Percentiles rank a stretch among this genome's conserved stretches.
Conservation (phyloP, 2,329 filamentous ascomycete species). For the Pseudocercospora macadamiae region DNA sequence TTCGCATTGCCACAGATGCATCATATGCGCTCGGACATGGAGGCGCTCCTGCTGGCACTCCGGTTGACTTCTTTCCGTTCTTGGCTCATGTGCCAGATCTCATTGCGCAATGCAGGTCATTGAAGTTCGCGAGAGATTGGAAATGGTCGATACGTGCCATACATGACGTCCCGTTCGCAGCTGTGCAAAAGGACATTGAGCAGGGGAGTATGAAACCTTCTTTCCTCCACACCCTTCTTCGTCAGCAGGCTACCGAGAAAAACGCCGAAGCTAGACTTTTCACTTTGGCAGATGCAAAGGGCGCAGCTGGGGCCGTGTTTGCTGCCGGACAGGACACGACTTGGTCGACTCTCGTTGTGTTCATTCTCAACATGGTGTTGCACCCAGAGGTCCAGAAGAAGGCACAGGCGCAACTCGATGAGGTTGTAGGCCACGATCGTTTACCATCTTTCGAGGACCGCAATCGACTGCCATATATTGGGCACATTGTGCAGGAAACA, state of each 20-base stretch:
- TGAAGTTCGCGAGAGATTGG: conserved; percentile 40
- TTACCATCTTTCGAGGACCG: conserved; percentile 36
- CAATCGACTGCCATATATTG: conserved; percentile 35
- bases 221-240: conserved; percentile 45
- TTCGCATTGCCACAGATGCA: conserved; percentile 46
- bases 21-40: conserved; percentile 48
- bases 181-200: conserved; percentile 35
- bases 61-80: conserved; percentile 55
- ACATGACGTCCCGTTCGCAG: conserved; percentile 46
- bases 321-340: conserved; percentile 30
- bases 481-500: conserved; percentile 38
- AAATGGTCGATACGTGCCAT: conserved; percentile 37
- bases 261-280: conserved; percentile 40
- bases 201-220: conserved; percentile 41
- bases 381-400: conserved; percentile 33
- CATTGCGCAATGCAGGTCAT: conserved; percentile 31
- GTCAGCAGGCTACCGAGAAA: conserved; percentile 36
- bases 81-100: conserved; percentile 48
- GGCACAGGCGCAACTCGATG: conserved; percentile 38
- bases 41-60: conserved; percentile 47
- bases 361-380: conserved; percentile 38
- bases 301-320: conserved; percentile 47
- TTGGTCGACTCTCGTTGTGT: conserved; percentile 35
- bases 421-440: conserved; percentile 30
- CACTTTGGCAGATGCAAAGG: conserved; percentile 45